Base-by-base conservation (phyloP, 306 rosid species). In the Acacia crassicarpa region DNA sequence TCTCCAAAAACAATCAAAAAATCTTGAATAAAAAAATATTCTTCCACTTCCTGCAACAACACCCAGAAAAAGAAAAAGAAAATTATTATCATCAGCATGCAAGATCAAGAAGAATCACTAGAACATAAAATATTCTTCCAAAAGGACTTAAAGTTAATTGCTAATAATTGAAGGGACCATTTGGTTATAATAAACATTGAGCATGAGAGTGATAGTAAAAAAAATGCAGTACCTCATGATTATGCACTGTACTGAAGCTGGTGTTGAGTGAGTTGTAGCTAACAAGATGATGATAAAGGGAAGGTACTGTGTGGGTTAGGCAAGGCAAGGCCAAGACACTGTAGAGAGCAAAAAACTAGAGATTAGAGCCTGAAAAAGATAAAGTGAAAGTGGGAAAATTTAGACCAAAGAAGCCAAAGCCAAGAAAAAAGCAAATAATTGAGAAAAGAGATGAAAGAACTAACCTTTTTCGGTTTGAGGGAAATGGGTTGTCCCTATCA, bases 381-480 rank as follows among this genome's bases (percentile, higher is more conserved):
- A 79, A 80, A 83, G 87, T 78, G 80, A 43, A 80, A 78, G 85
- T 72, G 65, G n/a, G 32, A 22, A n/a, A 44, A 80, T 84, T 88
- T 89, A 91, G 89, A 92, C 89, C 92, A 89, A 56, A 68, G 86
- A 91, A 95, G 85, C 91, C 90, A 91, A 83, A 88, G 86, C 84
- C 90, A 85, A 86, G 86, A 71, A 83, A 69, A 88, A 86, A 69
- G 89, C 80, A 84, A 74, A 83, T 76, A 87, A 75, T 76, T 61
- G 35, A 73, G 1, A 81, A 74, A 87, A 78, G 84, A 76, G 77
- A 77, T n/a, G 77, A 73, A 89, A 88, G 88, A 89, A 86, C 88
- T 65, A 63, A 89, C 98, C 97, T 95, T 95, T 95, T 91, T 91
- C 88, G 95, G 87, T 88, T 88, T 88, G 87, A 91, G 99, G 88